These are phyloP conservation scores for Periconia sp. DNA, from an alignment of 2,329 filamentous ascomycete species.

Conservation along the genomic window DNA sequence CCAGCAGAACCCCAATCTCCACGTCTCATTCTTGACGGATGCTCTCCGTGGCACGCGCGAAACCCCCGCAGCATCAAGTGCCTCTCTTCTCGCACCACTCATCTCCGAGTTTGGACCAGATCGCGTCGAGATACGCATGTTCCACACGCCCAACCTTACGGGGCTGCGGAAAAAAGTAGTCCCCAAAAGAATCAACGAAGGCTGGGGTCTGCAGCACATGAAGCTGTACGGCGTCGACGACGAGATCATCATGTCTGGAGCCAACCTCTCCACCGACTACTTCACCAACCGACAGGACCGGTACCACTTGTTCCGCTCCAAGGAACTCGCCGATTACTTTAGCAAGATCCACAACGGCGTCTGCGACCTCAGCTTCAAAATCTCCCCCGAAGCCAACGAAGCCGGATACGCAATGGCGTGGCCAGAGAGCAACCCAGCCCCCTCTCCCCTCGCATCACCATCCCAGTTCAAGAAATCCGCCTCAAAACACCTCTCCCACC, in stretches of 20 bases:
- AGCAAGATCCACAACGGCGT: slow-evolving; percentile 74
- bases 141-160: slow-evolving; percentile 93
- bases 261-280: slow-evolving; percentile 90
- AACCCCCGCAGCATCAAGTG: slow-evolving; percentile 80
- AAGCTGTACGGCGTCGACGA: slow-evolving; percentile 96
- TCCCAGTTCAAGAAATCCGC: slow-evolving; percentile 70
- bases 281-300: slow-evolving; percentile 95
- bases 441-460: slow-evolving; percentile 72
- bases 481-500: slow-evolving; percentile 64
- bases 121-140: slow-evolving; percentile 93
- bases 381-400: slow-evolving; percentile 62
- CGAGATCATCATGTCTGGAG: slow-evolving; percentile 86
- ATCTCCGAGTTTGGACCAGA: slow-evolving; percentile 79
- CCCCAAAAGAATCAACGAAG: slow-evolving; percentile 91
- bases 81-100: slow-evolving; percentile 83
- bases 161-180: slow-evolving; percentile 81
- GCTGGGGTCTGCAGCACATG: slow-evolving; percentile 98
- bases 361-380: slow-evolving; percentile 77
- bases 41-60: slow-evolving; percentile 89
- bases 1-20: slow-evolving; percentile 70
- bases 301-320: slow-evolving; percentile 86
- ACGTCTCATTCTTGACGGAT: slow-evolving; percentile 88
- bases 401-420: slow-evolving; percentile 64
- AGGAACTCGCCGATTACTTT: slow-evolving; percentile 81
- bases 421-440: slow-evolving; percentile 71